phyloP scores from a whole-genome alignment of 1,284 basidiomycete genomes.

The Boletus smithii region DNA sequence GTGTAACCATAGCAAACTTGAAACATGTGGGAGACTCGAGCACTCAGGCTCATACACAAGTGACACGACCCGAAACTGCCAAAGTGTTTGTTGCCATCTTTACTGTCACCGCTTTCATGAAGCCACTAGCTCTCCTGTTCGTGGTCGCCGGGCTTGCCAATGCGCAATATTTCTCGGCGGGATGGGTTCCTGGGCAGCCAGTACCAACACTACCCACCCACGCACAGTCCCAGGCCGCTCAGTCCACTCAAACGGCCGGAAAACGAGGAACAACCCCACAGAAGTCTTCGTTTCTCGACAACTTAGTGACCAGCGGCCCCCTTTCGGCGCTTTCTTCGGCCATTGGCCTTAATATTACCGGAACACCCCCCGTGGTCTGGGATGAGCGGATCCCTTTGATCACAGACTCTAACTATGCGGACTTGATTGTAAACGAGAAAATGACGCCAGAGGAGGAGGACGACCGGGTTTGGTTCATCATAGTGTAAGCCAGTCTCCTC shows the following conservation, averaged over 20 bases:
- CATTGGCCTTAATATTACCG: slow-evolving; percentile 67
- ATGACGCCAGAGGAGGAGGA: slow-evolving; percentile 61
- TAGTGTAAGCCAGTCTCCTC: slow-evolving; percentile 52
- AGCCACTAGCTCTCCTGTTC: slow-evolving; percentile 37
- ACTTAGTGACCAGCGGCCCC: slow-evolving; percentile 36
- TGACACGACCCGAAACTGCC: too few relatives aligned
- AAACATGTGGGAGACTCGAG: too few relatives aligned
- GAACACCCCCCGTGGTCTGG: slow-evolving; percentile 54
- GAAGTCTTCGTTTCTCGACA: slow-evolving; percentile 28
- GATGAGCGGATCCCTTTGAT: slow-evolving; percentile 68
- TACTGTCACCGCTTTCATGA: slow-evolving; percentile 44
- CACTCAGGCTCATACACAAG: too few relatives aligned
- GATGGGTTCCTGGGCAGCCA: slow-evolving; percentile 73
- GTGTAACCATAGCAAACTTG: too few relatives aligned
- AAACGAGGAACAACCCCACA: slow-evolving; percentile 12
- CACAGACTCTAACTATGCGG: slow-evolving; percentile 70
- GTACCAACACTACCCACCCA: slow-evolving; percentile 32
- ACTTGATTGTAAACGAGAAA: slow-evolving; percentile 63
- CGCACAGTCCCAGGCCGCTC: slow-evolving; percentile 15
- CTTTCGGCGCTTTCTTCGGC: slow-evolving; percentile 50
- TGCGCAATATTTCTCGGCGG: slow-evolving; percentile 72
- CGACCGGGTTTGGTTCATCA: slow-evolving; percentile 64
- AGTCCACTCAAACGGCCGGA: slow-evolving; percentile 18
- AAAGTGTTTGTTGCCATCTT: too few relatives aligned
- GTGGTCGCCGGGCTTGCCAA: slow-evolving; percentile 37